Evolutionary conservation across 83 land plant species (phyloP).

Genomic region (Isoetes engelmannii): DNA sequence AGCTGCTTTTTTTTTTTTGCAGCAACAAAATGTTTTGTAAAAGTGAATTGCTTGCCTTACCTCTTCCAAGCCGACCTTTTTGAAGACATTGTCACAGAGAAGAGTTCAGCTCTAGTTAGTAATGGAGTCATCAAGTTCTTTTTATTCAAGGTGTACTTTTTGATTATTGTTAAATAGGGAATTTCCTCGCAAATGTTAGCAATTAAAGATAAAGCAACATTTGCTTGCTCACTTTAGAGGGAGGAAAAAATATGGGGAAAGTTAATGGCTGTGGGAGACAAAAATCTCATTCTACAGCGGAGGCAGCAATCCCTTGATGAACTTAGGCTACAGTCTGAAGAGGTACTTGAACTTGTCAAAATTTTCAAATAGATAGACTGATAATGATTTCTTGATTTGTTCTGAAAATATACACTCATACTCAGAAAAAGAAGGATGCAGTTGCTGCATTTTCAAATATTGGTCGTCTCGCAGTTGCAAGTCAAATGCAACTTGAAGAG

Average conservation of each 20-base stretch:
- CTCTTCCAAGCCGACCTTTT: conserved; percentile 35
- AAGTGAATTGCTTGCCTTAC: conserved; percentile 37
- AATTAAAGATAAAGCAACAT: too few relatives aligned
- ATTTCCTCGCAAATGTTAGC: too few relatives aligned
- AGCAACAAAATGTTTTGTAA: conserved; percentile 37
- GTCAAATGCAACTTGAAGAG: conserved; percentile 15
- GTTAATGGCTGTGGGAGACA: conserved; percentile 4
- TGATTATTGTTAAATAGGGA: neutral
- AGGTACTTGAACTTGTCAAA: neutral
- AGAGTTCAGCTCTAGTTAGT: conserved; percentile 32
- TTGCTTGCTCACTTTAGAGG: neutral
- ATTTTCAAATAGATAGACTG: neutral
- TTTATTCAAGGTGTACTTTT: conserved; percentile 25
- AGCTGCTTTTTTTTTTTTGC: neutral
- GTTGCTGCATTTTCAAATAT: conserved; percentile 1
- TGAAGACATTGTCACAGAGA: conserved; percentile 22
- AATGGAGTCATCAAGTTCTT: conserved; percentile 31
- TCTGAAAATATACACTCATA: neutral
- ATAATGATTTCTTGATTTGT: neutral
- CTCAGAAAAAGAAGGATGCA: conserved; percentile 3
- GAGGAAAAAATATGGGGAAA: conserved; percentile 9
- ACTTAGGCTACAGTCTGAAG: neutral
- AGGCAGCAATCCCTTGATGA: conserved; percentile 13
- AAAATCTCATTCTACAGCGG: neutral
- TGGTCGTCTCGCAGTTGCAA: conserved; percentile 6